These are phyloP conservation scores for Leccinum imitatum DNA, from an alignment of 768 basidiomycete species.

Conservation along the genomic window DNA sequence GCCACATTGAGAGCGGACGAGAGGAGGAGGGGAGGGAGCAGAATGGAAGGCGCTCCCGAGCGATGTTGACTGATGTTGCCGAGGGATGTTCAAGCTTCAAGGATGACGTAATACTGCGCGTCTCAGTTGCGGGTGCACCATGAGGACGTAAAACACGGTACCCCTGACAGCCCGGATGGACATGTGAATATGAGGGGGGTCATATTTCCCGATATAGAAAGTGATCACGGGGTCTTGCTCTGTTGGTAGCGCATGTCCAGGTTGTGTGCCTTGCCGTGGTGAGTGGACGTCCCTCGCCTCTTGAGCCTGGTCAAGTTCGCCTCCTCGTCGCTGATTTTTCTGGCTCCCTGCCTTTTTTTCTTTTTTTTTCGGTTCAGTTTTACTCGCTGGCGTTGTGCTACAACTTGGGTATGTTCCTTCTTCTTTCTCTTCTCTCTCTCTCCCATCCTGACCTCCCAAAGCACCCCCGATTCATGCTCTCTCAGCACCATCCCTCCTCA, in stretches of 20 bases:
- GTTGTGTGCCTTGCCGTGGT: conserved; percentile 14
- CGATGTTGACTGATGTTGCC: conserved; percentile 5
- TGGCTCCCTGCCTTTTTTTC: neutral
- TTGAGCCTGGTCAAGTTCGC: conserved; percentile 17
- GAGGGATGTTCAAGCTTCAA: conserved; percentile 14
- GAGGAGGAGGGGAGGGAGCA: neutral
- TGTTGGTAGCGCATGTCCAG: conserved; percentile 9
- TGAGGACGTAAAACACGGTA: conserved; percentile 20
- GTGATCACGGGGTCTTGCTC: conserved; percentile 17
- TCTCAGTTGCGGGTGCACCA: conserved; percentile 15
- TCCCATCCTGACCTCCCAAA: neutral
- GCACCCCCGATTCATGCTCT: conserved; percentile 17
- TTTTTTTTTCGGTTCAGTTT: neutral
- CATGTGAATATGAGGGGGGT: conserved; percentile 33
- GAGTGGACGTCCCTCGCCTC: conserved; percentile 13
- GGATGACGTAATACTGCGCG: conserved; percentile 9
- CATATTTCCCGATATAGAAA: neutral
- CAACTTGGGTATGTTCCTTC: neutral
- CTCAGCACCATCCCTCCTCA: conserved; percentile 5
- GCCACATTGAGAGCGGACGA: neutral
- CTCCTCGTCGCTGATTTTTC: neutral
- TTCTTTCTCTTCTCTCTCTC: neutral
- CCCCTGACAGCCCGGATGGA: conserved; percentile 15
- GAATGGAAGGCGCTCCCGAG: conserved; percentile 21
- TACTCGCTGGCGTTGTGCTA: neutral